phyloP scores from a whole-genome alignment of 2,329 filamentous ascomycete genomes.

The Aspergillus japonicus region DNA sequence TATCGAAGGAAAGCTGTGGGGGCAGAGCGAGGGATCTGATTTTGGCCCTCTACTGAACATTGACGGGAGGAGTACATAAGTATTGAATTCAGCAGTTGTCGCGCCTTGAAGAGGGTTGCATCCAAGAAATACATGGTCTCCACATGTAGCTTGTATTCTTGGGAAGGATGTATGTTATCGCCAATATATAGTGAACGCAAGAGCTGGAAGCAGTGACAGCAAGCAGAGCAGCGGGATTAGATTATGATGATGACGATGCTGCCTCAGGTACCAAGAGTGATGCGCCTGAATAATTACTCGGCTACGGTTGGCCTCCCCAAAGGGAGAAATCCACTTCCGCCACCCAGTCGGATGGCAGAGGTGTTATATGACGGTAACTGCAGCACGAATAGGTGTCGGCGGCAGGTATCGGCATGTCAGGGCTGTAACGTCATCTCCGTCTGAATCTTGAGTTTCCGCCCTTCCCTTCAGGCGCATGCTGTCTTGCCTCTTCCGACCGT shows the following conservation, averaged over 20 bases:
- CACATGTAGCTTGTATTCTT: too few relatives aligned
- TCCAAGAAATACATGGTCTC: neutral
- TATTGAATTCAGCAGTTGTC: neutral
- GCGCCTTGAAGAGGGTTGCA: neutral
- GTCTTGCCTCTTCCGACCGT: conserved; percentile 6
- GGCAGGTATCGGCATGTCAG: conserved; percentile 37
- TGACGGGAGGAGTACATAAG: neutral
- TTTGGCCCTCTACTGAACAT: neutral
- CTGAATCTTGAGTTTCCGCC: conserved; percentile 13
- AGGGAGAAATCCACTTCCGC: conserved; percentile 5
- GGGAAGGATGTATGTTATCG: too few relatives aligned
- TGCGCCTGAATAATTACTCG: conserved; percentile 9
- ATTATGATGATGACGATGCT: too few relatives aligned
- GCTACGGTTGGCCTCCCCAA: conserved; percentile 11
- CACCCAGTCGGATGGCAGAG: conserved; percentile 21
- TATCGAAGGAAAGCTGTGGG: neutral
- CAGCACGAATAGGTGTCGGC: conserved; percentile 11
- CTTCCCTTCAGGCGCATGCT: conserved; percentile 17
- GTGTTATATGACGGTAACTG: conserved; percentile 23
- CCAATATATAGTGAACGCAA: too few relatives aligned
- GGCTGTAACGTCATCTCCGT: conserved; percentile 19
- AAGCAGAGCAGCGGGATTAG: too few relatives aligned
- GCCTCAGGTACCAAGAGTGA: neutral
- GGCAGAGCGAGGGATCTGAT: neutral
- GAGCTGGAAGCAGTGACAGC: too few relatives aligned